phyloP scores from a whole-genome alignment of 2,329 filamentous ascomycete genomes.

The Tolypocladium cylindrosporum region DNA sequence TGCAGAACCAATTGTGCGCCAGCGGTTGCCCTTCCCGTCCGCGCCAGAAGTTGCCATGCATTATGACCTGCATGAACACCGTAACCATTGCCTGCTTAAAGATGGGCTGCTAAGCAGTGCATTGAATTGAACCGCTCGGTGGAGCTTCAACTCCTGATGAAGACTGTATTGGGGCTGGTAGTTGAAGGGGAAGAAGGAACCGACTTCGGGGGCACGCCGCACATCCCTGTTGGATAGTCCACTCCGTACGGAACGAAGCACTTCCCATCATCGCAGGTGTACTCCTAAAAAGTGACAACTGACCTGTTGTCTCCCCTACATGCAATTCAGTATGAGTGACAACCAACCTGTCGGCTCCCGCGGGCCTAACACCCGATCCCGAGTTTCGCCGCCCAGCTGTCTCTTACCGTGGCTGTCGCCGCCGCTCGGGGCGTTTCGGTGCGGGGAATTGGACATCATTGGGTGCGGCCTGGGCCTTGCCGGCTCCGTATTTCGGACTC shows the following conservation, averaged over 20 bases:
- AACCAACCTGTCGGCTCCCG: not conserved
- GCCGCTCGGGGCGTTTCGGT: not conserved
- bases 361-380: not conserved
- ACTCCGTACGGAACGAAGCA: not conserved
- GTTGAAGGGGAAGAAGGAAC: too few species aligned
- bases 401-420: not conserved
- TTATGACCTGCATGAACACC: not conserved
- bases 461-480: not conserved
- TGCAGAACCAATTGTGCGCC: not conserved
- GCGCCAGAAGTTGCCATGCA: not conserved
- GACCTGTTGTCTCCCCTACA: too few species aligned
- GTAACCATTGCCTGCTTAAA: not conserved
- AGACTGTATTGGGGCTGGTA: too few species aligned
- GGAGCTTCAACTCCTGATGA: not conserved
- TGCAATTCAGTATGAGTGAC: not conserved
- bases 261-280: too few species aligned
- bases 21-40: not conserved
- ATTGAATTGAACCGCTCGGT: not conserved
- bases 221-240: not conserved
- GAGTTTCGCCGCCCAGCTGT: not conserved
- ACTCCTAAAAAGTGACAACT: not conserved
- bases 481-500: not conserved
- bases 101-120: not conserved
- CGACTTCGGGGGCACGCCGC: too few species aligned
- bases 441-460: not conserved